Conservation (phyloP, 2,329 filamentous ascomycete genomes). For the Trichoderma citrinoviride region DNA sequence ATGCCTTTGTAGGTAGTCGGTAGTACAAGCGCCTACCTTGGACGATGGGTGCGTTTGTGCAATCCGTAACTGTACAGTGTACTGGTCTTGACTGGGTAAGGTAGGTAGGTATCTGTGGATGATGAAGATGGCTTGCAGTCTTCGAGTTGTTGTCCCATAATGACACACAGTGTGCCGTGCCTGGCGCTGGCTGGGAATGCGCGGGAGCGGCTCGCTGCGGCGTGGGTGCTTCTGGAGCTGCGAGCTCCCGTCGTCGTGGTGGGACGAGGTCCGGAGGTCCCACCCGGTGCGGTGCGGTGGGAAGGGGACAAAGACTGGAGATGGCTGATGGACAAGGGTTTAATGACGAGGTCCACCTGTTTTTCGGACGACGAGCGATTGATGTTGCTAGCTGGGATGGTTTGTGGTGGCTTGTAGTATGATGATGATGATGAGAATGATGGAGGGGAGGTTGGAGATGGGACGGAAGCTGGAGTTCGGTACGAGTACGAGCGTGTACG, state of each 20-base stretch:
- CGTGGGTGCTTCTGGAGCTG: conserved; percentile 18
- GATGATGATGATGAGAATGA: too few species aligned
- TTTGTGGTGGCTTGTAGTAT: too few species aligned
- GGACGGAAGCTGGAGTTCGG: background rate
- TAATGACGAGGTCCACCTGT: background rate
- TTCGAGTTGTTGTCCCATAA: background rate
- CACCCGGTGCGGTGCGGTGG: conserved; percentile 15
- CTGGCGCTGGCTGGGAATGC: conserved; percentile 17
- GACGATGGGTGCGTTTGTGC: too few species aligned
- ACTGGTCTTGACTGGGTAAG: background rate
- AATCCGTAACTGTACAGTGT: too few species aligned
- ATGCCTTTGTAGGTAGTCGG: background rate
- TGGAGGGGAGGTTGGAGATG: background rate
- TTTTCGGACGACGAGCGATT: background rate
- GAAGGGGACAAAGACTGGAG: background rate
- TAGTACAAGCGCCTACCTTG: background rate
- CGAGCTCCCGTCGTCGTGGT: conserved; percentile 21
- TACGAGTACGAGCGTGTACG: conserved; percentile 7
- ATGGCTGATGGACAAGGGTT: background rate
- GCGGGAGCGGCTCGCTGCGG: conserved; percentile 22
- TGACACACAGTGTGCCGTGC: conserved; percentile 20
- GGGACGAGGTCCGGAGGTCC: conserved; percentile 21
- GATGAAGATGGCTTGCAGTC: background rate
- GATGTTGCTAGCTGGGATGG: background rate
- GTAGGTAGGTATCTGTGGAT: background rate